A percentile compares a stretch with the other conserved stretches of the same genome.
Evolutionary conservation across 305 asterid genomes (phyloP).

Genomic region (Fraxinus xanthoxyloides): DNA sequence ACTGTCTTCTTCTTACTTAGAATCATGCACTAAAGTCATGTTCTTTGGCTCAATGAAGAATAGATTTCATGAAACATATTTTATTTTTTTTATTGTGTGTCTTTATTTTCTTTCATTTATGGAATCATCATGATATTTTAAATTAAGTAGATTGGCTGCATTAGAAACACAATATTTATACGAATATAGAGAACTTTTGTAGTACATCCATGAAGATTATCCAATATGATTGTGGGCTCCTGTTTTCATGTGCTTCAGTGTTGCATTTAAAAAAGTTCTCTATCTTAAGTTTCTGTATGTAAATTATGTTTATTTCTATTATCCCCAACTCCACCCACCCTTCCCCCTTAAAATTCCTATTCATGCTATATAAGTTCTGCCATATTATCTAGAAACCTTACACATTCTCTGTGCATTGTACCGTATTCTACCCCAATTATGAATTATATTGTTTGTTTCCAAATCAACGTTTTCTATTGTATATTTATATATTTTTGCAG

Average conservation of each 20-base stretch:
- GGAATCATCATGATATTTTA: not conserved
- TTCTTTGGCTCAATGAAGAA: not conserved
- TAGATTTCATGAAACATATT: not conserved
- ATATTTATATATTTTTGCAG: slow-evolving; percentile 28
- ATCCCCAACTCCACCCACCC: not conserved
- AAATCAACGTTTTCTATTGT: not conserved
- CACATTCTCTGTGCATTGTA: not conserved
- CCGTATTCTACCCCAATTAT: not conserved
- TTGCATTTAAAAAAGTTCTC: not conserved
- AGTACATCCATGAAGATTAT: not conserved
- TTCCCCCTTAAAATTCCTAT: not conserved
- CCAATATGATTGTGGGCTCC: not conserved
- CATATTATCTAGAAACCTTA: not conserved
- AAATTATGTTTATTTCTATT: not conserved
- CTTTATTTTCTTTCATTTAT: not conserved
- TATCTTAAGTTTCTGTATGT: not conserved
- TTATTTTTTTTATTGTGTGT: not conserved
- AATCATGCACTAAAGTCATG: not conserved
- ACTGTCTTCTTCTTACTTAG: slow-evolving; percentile 57
- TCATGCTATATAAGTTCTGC: not conserved
- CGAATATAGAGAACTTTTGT: not conserved
- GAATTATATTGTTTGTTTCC: not conserved
- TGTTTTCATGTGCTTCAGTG: not conserved
- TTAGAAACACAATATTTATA: not conserved
- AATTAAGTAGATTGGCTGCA: not conserved